Evolutionary conservation across 2,329 filamentous ascomycete species (phyloP), one percentile per base, ranked within the genome.

Genomic region (Penicillium sp.): DNA sequence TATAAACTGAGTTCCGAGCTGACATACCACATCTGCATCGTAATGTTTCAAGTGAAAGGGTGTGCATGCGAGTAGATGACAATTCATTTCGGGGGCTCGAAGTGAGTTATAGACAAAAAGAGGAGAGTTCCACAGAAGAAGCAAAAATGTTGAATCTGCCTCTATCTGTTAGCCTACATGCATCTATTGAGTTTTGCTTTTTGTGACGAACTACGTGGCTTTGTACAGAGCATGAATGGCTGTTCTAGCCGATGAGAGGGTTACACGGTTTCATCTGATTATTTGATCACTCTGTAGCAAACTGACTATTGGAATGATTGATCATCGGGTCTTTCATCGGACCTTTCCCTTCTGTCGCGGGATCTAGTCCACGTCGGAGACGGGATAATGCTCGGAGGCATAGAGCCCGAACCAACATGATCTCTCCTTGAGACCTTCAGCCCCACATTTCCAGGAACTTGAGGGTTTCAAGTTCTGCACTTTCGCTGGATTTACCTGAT

Each of bases 181-280:
- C 6, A 48, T 49, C 47, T 49, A 49, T 49, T 49, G 31, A 37
- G 14, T 8, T n/a, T 49, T 49, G 47, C 47, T 49, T 49, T 48
- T 49, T 42, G 39, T 42, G 39, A 23, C 19, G 39, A 42, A 13
- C 9, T 23, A 13, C 3, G 39, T 23, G 31, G 31, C 39, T 42
- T 19, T 23, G 4, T 42, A 23, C 11, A 23, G 4, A 10, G 16
- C 39, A 23, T 23, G 10, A 23, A 21, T 42, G 4, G 19, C 10
- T 23, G 21, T 2, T 21, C 5, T 42, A 42, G 39, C 10, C 11
- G 19, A 23, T 23, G 23, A 19, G 19, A 23, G 19, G 11, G n/a
- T 39, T 10, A 39, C 7, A 19, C 35, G n/a, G 35, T 21, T 2
- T 23, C 13, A 11, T 23, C 4, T 42, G n/a, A 42, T 13, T 4